phyloP scores from a whole-genome alignment of 805 yeast genomes.

The Komagataella phaffii region DNA sequence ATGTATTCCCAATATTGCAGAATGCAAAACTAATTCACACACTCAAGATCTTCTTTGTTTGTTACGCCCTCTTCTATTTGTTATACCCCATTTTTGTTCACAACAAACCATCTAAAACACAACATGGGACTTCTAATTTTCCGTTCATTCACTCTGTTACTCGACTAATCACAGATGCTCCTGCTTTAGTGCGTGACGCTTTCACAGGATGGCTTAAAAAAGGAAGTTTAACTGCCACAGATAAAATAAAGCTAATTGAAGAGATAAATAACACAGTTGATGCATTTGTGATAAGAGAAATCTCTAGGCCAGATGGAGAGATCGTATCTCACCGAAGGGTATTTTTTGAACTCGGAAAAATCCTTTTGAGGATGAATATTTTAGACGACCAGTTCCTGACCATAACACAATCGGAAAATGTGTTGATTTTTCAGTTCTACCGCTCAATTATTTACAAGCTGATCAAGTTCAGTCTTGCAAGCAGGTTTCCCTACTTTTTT shows the following conservation, averaged over 20 bases:
- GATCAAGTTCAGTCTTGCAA: slow-evolving; percentile 7
- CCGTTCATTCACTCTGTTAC: background rate
- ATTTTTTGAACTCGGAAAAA: background rate
- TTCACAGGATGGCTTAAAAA: background rate
- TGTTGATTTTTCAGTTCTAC: slow-evolving; percentile 12
- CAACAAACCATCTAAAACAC: background rate
- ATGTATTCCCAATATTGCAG: slow-evolving; percentile 11
- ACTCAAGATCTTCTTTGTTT: background rate
- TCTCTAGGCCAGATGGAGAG: background rate
- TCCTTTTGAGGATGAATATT: slow-evolving; percentile 4
- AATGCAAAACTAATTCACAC: background rate
- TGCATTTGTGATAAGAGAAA: background rate
- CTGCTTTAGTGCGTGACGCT: background rate
- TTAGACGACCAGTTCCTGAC: slow-evolving; percentile 6
- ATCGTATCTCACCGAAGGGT: background rate
- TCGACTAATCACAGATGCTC: background rate
- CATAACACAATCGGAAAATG: slow-evolving; percentile 6
- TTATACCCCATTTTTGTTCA: background rate
- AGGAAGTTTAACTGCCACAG: background rate
- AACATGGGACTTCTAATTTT: background rate
- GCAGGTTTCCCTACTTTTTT: slow-evolving; percentile 2
- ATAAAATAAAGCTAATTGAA: background rate
- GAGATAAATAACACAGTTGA: background rate
- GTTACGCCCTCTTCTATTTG: background rate
- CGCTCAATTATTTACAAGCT: slow-evolving; percentile 10